Percentiles rank a stretch among this genome's conserved stretches.
phyloP scores from a whole-genome alignment of 805 yeast species.

The Suhomyces pyralidae region DNA sequence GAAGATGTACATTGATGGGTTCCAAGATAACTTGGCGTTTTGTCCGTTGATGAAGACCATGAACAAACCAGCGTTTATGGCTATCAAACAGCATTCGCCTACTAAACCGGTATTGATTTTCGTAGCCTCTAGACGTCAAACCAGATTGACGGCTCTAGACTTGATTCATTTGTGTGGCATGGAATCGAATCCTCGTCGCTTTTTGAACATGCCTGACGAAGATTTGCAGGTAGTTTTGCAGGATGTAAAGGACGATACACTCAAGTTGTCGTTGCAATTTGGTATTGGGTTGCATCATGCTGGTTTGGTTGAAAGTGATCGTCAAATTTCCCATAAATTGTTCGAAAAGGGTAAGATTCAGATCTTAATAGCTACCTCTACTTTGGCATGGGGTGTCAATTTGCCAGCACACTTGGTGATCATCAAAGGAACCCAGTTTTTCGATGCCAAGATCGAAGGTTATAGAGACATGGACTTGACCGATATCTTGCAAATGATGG shows the following conservation, averaged over 20 bases:
- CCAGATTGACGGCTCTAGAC: conserved; percentile 76
- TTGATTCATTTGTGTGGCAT: conserved; percentile 74
- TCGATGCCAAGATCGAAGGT: conserved; percentile 61
- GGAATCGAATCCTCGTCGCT: conserved; percentile 73
- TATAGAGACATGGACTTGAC: conserved; percentile 81
- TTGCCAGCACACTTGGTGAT: conserved; percentile 77
- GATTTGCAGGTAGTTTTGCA: conserved; percentile 52
- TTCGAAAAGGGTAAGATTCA: conserved; percentile 72
- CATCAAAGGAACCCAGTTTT: conserved; percentile 72
- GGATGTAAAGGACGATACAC: conserved; percentile 77
- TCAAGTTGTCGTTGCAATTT: conserved; percentile 67
- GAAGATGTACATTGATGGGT: conserved; percentile 85
- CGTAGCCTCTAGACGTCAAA: conserved; percentile 81
- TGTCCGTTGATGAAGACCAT: conserved; percentile 82
- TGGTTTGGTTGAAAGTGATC: conserved; percentile 70
- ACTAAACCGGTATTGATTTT: conserved; percentile 78
- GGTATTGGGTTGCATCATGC: conserved; percentile 85
- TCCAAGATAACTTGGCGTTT: conserved; percentile 76
- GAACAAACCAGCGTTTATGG: conserved; percentile 90
- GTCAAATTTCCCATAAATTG: conserved; percentile 65
- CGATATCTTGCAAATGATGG: conserved; percentile 73
- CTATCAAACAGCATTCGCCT: conserved; percentile 89
- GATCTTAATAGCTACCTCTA: conserved; percentile 74
- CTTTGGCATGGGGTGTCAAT: conserved; percentile 85
- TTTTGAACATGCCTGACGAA: conserved; percentile 60